Base-by-base conservation (phyloP, 495 filamentous ascomycete species). In the Trypethelium eluteriae region DNA sequence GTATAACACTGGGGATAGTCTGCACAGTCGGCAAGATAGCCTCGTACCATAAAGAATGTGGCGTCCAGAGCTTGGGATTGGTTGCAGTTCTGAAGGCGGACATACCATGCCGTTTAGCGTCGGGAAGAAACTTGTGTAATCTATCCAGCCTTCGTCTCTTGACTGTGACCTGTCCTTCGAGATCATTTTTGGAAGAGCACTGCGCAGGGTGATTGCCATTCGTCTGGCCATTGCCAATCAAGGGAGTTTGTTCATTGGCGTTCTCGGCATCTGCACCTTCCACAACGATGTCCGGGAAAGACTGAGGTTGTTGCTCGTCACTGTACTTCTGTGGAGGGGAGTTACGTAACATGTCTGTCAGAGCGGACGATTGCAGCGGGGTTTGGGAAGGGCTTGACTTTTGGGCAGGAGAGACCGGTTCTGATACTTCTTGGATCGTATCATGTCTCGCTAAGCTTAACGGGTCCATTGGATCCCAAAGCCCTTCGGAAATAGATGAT, bases 1-100 rank as follows among this genome's bases (percentile, higher is more conserved):
- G 84, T 66, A 95, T 79, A 3, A 98, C 93, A 5, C 93, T 88
- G 1, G 95, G 94, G 12, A 97, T 72, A 62, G 86, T 86, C 47
- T 83, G 82, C 35, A 86, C 73, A 6, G 92, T 89, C 66, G 88
- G 81, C 18, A 89, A 76, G 10, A 94, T 75, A 2, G 81, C 84
- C 35, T 83, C 80, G 64, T 82, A 70, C 85, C 86, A 91, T 5
- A 94, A 78, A 0, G 81, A 77, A 57, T 79, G 82, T 61, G 77
- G 79, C 74, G 92, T 79, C 91, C 92, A 97, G 49, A 79, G 77
- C 72, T 90, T 92, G 2, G 90, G 88, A 68, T 86, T 84, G 0
- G 70, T 38, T 2, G 82, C 50, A 14, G 69, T 63, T 11, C 74
- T 72, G 38, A 74, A 69, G 56, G 66, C 71, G 38, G 64, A 62